phyloP scores from a whole-genome alignment of 1,284 basidiomycete species.

The Fomitopsis betulina region DNA sequence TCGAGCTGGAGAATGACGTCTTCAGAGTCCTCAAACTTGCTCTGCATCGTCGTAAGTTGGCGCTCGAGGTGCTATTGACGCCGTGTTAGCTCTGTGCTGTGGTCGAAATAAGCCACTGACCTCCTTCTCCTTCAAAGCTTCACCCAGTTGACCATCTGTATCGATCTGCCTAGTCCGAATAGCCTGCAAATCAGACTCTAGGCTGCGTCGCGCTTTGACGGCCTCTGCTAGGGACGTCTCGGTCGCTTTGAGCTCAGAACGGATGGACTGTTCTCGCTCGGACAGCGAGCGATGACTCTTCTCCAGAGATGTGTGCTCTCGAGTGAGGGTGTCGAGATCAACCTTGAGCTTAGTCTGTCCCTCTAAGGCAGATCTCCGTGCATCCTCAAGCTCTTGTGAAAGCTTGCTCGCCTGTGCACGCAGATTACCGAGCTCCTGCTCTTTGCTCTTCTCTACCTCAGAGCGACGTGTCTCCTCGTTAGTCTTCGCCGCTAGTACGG shows the following conservation, averaged over 20 bases:
- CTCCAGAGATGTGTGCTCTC: constrained; percentile 55
- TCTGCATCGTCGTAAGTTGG: constrained; percentile 67
- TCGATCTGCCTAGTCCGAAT: constrained; percentile 73
- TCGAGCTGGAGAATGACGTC: constrained; percentile 83
- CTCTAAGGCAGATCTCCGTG: constrained; percentile 54
- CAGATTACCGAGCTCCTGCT: constrained; percentile 75
- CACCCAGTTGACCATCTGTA: constrained; percentile 62
- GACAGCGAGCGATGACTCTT: constrained; percentile 61
- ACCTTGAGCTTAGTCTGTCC: constrained; percentile 64
- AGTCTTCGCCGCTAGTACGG: constrained; percentile 78
- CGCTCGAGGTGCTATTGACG: constrained; percentile 56
- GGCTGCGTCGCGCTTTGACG: constrained; percentile 65
- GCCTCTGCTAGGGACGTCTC: constrained; percentile 55
- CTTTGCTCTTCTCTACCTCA: constrained; percentile 86
- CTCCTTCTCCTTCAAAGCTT: constrained; percentile 65
- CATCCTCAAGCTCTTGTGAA: constrained; percentile 57
- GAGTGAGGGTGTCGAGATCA: constrained; percentile 56
- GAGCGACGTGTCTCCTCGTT: constrained; percentile 82
- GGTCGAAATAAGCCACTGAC: constrained; percentile 34
- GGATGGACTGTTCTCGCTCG: constrained; percentile 48
- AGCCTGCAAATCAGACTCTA: constrained; percentile 74
- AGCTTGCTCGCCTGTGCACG: constrained; percentile 63
- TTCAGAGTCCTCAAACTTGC: constrained; percentile 82
- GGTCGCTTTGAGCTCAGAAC: constrained; percentile 48
- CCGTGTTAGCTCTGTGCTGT: constrained; percentile 4